Base-by-base conservation (phyloP, 306 rosid genomes). In the Abrus pulchellus region DNA sequence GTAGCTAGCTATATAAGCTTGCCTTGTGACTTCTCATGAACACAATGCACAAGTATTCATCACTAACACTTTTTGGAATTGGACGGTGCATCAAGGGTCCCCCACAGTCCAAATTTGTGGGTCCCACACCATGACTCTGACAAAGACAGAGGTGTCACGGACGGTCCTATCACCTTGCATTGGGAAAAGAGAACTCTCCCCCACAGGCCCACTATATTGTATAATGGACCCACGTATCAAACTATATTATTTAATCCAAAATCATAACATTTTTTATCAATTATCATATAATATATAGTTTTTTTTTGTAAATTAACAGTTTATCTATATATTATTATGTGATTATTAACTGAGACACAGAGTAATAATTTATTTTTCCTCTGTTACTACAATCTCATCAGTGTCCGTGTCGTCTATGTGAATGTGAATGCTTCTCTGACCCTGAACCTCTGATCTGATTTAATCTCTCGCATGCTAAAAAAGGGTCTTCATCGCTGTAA, bases 71-170 rank as follows among this genome's bases (percentile, higher is more conserved):
- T 85, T 82, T 80, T 61, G 77, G 83, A 70, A 78, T 77, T 34
- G 89, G 86, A 74, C 80, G 83, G 83, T 88, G 85, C 76, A 62
- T 45, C 2, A 34, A 57, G 59, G 83, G 68, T 50, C 78, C 74
- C 84, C 84, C 60, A 43, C 14, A 63, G 50, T 69, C 79, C 55
- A 14, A 76, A 36, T 75, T 43, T 9, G 4, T 13, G 88, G 90
- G 90, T 41, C 87, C 91, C 87, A 69, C 80, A 33, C n/a, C 12
- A 33, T 34, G 63, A 56, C 72, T 6, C 83, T 47, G 76, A 72
- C 70, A 56, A 27, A 2, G 85, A 70, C 92, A 88, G 82, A 78
- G 87, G 83, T 78, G 86, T 93, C 98, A 90, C 97, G 97, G 98
- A 93, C 93, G 89, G 93, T 86, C 90, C 94, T 89, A 83, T 87